phyloP scores from a whole-genome alignment of 768 basidiomycete genomes.

The Lactarius pseudohatsudake region DNA sequence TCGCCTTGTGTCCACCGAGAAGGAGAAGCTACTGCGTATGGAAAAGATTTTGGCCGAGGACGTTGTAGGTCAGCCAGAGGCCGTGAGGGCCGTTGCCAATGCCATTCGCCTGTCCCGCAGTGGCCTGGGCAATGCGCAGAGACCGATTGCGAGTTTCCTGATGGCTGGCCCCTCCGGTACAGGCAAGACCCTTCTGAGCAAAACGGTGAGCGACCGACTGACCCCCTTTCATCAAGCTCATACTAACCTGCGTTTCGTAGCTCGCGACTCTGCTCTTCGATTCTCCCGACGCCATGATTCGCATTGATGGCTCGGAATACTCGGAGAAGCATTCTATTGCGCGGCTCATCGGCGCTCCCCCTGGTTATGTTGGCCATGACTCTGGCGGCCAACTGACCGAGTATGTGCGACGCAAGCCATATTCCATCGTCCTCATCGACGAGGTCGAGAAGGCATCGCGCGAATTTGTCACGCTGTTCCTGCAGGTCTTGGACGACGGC shows the following conservation, averaged over 20 bases:
- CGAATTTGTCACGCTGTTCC: constrained; percentile 61
- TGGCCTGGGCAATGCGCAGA: constrained; percentile 83
- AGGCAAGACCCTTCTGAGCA: constrained; percentile 86
- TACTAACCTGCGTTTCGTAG: constrained; percentile 38
- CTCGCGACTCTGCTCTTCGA: constrained; percentile 89
- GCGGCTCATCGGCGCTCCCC: constrained; percentile 71
- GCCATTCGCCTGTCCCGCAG: constrained; percentile 91
- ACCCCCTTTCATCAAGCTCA: constrained; percentile 21
- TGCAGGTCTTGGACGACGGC: constrained; percentile 91
- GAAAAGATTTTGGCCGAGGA: constrained; percentile 75
- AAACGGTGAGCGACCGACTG: constrained; percentile 59
- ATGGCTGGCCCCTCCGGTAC: constrained; percentile 92
- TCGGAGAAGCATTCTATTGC: constrained; percentile 78
- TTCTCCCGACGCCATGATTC: constrained; percentile 87
- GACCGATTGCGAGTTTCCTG: constrained; percentile 91
- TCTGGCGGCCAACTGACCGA: constrained; percentile 90
- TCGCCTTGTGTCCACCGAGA: constrained; percentile 82
- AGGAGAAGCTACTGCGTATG: constrained; percentile 84
- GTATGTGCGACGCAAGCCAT: constrained; percentile 89
- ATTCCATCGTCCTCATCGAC: constrained; percentile 81
- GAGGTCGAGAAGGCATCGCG: constrained; percentile 91
- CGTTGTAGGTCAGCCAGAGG: constrained; percentile 89
- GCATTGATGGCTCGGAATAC: constrained; percentile 92
- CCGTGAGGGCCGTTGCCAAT: constrained; percentile 89
- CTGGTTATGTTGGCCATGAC: constrained; percentile 92